Evolutionary conservation across 169 alveolate species (phyloP).

Genomic region (Plasmodium cynomolgi): DNA sequence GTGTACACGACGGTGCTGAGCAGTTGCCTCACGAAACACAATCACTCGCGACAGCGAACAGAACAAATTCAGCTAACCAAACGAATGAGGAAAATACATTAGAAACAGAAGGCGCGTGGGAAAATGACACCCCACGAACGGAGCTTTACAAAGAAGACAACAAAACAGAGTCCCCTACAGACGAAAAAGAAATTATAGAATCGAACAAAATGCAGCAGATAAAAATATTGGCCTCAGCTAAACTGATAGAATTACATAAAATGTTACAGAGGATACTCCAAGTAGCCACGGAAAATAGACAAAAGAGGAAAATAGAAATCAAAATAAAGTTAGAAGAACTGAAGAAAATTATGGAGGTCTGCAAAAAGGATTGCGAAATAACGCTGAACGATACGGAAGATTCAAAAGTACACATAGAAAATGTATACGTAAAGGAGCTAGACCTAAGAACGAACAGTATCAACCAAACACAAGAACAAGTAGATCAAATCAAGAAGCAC

Average conservation of each 20-base stretch:
- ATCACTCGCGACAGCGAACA: background rate
- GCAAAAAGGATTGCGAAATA: slow-evolving; percentile 67
- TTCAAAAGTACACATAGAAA: slow-evolving; percentile 53
- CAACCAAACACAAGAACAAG: slow-evolving; percentile 23
- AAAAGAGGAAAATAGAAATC: slow-evolving; percentile 29
- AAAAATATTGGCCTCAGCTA: slow-evolving; percentile 39
- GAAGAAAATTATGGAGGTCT: slow-evolving; percentile 59
- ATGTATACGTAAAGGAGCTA: slow-evolving; percentile 49
- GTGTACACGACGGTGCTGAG: background rate
- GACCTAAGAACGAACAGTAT: slow-evolving; percentile 23
- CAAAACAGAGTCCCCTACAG: background rate
- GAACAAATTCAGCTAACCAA: background rate
- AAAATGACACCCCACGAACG: background rate
- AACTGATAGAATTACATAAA: slow-evolving; percentile 54
- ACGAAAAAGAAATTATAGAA: slow-evolving; percentile 44
- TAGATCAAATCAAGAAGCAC: slow-evolving; percentile 11
- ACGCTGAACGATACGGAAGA: slow-evolving; percentile 52
- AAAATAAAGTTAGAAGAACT: slow-evolving; percentile 51
- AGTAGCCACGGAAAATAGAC: slow-evolving; percentile 34
- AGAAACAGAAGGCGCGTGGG: background rate
- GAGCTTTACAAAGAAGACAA: background rate
- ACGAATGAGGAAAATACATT: background rate
- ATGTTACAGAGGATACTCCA: slow-evolving; percentile 11
- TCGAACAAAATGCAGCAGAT: slow-evolving; percentile 55
- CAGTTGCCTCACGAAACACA: background rate